Evolutionary conservation across 257 asterid species (phyloP), one percentile per base, ranked within the genome.

Genomic region (Salvia splendens): DNA sequence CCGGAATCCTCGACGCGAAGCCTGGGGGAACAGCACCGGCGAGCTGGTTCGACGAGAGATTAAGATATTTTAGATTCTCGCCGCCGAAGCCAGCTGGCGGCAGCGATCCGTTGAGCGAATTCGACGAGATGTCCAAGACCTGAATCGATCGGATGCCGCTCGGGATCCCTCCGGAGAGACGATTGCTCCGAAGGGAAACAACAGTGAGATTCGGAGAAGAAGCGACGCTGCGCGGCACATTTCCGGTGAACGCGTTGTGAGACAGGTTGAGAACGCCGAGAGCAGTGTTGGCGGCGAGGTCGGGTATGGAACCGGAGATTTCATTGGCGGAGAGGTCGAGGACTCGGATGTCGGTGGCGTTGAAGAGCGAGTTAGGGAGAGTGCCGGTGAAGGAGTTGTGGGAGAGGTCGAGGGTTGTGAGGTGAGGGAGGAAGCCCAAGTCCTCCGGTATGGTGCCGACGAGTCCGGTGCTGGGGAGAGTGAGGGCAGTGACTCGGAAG

Each of bases 41-140:
- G 17, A 93, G 41, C 75, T 84, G 84, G 80, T 93, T 93, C 4
- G 83, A 82, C 8, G 99, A 93, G 43, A 93, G 87, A 71, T 93
- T 93, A 69, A 93, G 75, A 82, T 81, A 88, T 36, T 43, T 81
- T 67, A 93, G 65, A 4, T 73, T 83, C 60, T 71, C 79, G 2
- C 97, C 96, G 11, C 84, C 87, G 61, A 93, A 88, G 0, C 81
- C 94, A 12, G 59, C 32, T 2, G 30, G 30, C 2, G 99, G 97
- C 72, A 93, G 64, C 0, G 95, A 66, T 49, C 97, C 96, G 48
- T 69, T 85, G 12, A 93, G 61, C 77, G 80, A 65, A 60, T 93
- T 93, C 1, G 84, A 73, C 2, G 99, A 90, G 66, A 90, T 51
- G 57, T 93, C 97, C 28, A 93, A 58, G 0, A 81, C 76, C 67